phyloP scores from a whole-genome alignment of 1,284 basidiomycete genomes.

The Farysia itapuensis region DNA sequence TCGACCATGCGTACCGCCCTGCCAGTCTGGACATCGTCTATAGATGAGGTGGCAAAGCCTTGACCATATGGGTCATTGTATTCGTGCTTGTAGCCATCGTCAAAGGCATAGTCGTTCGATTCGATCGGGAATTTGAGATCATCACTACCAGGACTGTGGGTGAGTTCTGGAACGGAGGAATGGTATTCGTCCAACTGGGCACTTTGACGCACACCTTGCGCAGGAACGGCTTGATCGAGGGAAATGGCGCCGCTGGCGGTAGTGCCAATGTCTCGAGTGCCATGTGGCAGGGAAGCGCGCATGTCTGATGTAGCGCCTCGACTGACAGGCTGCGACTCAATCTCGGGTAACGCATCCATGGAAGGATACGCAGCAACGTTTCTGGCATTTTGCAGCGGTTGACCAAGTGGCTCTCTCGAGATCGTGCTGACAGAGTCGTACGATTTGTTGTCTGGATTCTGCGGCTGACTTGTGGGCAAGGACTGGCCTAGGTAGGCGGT shows the following conservation, averaged over 20 bases:
- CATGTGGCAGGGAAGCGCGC: slow-evolving; percentile 13
- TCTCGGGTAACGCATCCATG: slow-evolving; percentile 38
- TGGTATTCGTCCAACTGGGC: slow-evolving; percentile 19
- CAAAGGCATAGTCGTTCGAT: slow-evolving; percentile 20
- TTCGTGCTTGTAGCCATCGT: slow-evolving; percentile 37
- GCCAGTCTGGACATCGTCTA: slow-evolving; percentile 28
- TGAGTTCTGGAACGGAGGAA: slow-evolving; percentile 15
- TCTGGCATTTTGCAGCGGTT: slow-evolving; percentile 31
- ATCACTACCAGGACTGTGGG: slow-evolving; percentile 22
- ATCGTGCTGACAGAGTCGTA: slow-evolving; percentile 34
- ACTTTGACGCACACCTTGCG: slow-evolving; percentile 23
- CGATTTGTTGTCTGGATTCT: slow-evolving; percentile 33
- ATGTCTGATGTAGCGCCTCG: slow-evolving; percentile 23
- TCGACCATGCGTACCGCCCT: slow-evolving; percentile 51
- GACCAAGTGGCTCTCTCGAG: slow-evolving; percentile 9
- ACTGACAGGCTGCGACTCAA: slow-evolving; percentile 30
- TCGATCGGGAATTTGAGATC: slow-evolving; percentile 30
- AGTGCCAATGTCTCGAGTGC: slow-evolving; percentile 34
- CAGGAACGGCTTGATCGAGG: slow-evolving; percentile 30
- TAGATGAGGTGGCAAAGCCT: slow-evolving; percentile 29
- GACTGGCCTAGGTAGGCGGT: slow-evolving; percentile 2
- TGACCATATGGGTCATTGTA: slow-evolving; percentile 31
- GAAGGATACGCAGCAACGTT: slow-evolving; percentile 36
- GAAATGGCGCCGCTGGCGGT: slow-evolving; percentile 40
- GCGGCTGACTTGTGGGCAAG: slow-evolving; percentile 9